A percentile compares a stretch with the other conserved stretches of the same genome.
Evolutionary conservation across 164 flowering plant species (phyloP).

Genomic region (Malania oleifera): DNA sequence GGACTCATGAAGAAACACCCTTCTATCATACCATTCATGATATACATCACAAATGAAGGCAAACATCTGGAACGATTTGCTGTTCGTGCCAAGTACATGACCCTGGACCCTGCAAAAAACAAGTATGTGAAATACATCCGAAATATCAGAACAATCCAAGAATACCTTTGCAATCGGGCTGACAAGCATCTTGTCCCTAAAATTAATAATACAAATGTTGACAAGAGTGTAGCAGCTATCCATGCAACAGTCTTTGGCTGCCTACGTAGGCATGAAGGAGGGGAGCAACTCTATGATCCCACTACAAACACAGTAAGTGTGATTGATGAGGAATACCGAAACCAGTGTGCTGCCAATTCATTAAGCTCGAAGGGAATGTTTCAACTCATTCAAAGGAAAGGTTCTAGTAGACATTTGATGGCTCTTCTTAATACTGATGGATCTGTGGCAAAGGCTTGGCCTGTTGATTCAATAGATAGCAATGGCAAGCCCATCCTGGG

Average conservation of each 20-base stretch:
- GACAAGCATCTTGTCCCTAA: constrained; percentile 92
- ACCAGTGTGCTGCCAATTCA: constrained; percentile 75
- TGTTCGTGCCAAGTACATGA: constrained; percentile 92
- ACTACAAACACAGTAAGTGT: constrained; percentile 60
- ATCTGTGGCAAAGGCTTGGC: constrained; percentile 89
- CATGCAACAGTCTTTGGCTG: constrained; percentile 90
- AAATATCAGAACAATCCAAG: constrained; percentile 85
- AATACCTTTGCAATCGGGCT: constrained; percentile 76
- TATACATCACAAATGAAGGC: constrained; percentile 77
- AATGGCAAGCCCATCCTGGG: constrained; percentile 36
- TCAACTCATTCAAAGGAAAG: constrained; percentile 79
- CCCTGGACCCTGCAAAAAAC: constrained; percentile 85
- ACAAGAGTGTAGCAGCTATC: constrained; percentile 86
- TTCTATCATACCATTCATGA: constrained; percentile 85
- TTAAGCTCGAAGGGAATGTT: constrained; percentile 84
- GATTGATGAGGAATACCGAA: constrained; percentile 73
- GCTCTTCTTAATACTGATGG: constrained; percentile 83
- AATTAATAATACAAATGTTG: constrained; percentile 86
- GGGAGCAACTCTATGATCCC: constrained; percentile 72
- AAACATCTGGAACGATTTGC: constrained; percentile 90
- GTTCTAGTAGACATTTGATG: constrained; percentile 80
- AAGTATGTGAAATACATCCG: constrained; percentile 84
- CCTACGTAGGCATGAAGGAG: constrained; percentile 75
- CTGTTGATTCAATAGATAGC: constrained; percentile 47
- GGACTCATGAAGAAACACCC: constrained; percentile 96